Conservation (phyloP, 106 monocot species). For the Dioscorea alata region DNA sequence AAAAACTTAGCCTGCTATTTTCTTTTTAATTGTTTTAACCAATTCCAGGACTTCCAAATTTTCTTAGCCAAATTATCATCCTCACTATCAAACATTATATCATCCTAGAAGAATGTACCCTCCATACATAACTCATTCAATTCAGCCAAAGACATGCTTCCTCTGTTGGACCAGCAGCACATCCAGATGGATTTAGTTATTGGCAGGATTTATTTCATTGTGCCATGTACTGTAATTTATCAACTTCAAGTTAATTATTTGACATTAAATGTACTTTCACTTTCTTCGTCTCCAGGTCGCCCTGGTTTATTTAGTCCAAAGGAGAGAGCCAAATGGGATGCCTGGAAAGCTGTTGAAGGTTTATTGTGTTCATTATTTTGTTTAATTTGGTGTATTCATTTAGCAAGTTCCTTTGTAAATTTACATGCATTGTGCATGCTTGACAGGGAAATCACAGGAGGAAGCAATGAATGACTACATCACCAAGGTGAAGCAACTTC, state of each 20-base stretch:
- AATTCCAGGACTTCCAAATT: too few species aligned
- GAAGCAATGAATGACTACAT: conserved; percentile 87
- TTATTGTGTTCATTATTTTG: neutral
- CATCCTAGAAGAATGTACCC: too few species aligned
- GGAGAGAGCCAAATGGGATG: conserved; percentile 85
- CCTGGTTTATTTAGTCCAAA: conserved; percentile 56
- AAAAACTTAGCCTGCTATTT: too few species aligned
- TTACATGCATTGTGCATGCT: neutral
- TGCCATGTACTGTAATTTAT: too few species aligned
- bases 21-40: too few species aligned
- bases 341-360: conserved; percentile 91
- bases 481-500: conserved; percentile 77
- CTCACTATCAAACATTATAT: too few species aligned
- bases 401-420: neutral
- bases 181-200: neutral
- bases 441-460: conserved; percentile 59
- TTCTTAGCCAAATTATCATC: too few species aligned
- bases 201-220: neutral
- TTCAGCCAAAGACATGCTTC: too few species aligned
- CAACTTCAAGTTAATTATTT: neutral
- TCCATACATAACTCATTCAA: too few species aligned
- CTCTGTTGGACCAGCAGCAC: too few species aligned
- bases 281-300: conserved; percentile 33
- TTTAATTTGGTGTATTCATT: conserved; percentile 20
- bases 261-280: neutral